A percentile compares a stretch with the other conserved stretches of the same genome.
Conservation (phyloP, 73 alveolate species). For the Symbiodinium natans region DNA sequence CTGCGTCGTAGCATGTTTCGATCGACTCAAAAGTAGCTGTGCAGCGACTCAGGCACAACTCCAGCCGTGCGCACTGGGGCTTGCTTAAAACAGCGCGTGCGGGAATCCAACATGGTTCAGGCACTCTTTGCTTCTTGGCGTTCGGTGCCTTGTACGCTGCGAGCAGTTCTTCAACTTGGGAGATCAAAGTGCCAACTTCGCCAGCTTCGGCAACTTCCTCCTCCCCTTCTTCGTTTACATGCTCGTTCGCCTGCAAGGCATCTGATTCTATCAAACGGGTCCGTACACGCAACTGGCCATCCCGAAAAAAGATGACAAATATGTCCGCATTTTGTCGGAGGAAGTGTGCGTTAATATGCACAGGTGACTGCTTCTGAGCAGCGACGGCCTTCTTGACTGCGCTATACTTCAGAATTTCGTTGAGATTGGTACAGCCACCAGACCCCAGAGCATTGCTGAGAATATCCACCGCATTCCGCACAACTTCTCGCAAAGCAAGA, state of each 20-base stretch:
- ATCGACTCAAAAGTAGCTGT: neutral
- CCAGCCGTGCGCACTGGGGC: neutral
- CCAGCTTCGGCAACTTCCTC: neutral
- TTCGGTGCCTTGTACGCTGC: constrained; percentile 38
- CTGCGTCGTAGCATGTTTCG: constrained; percentile 55
- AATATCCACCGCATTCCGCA: constrained; percentile 38
- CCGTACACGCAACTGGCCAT: constrained; percentile 32
- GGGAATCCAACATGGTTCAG: constrained; percentile 62
- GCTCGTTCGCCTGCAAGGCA: neutral
- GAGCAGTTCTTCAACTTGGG: constrained; percentile 26
- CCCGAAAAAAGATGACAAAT: constrained; percentile 13
- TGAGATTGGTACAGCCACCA: constrained; percentile 47
- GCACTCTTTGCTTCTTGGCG: constrained; percentile 20
- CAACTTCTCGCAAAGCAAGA: neutral
- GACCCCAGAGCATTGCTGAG: constrained; percentile 73
- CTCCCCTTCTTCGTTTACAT: neutral
- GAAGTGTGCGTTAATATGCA: constrained; percentile 47
- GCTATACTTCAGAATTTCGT: neutral
- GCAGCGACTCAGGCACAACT: neutral
- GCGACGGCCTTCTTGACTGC: constrained; percentile 37
- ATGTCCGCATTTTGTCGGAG: constrained; percentile 27
- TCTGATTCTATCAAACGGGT: neutral
- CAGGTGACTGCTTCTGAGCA: constrained; percentile 3
- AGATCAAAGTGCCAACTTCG: neutral
- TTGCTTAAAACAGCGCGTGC: constrained; percentile 39